These are phyloP conservation scores for Cardamine chenopodiifolia DNA, from an alignment of 345 rosid species.

Conservation along the genomic window DNA sequence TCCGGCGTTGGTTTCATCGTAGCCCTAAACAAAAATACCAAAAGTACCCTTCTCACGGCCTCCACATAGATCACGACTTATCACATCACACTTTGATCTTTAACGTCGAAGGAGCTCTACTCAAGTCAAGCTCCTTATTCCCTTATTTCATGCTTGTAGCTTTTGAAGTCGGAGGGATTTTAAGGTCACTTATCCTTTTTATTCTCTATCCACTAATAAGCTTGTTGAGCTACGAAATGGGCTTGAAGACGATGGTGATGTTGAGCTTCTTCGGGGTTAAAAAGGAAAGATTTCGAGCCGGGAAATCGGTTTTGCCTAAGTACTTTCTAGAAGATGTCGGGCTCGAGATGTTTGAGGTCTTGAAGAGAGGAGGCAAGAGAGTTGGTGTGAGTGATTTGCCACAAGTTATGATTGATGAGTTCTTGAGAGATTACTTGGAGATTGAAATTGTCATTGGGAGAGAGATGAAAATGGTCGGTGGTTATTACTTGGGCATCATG, in stretches of 20 bases:
- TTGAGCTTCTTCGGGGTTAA: constrained; percentile 55
- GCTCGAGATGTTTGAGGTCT: constrained; percentile 49
- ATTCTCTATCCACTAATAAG: constrained; percentile 54
- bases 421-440: constrained; percentile 54
- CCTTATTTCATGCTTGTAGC: constrained; percentile 76
- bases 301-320: constrained; percentile 61
- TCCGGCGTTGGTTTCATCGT: constrained; percentile 42
- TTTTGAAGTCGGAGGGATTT: constrained; percentile 62
- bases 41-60: constrained; percentile 44
- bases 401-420: constrained; percentile 58
- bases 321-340: constrained; percentile 65
- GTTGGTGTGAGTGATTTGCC: constrained; percentile 60
- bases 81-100: constrained; percentile 52
- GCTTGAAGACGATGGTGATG: constrained; percentile 55
- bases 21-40: constrained; percentile 50
- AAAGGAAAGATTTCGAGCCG: constrained; percentile 44
- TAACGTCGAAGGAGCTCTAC: constrained; percentile 54
- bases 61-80: constrained; percentile 46
- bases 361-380: constrained; percentile 49
- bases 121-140: constrained; percentile 53
- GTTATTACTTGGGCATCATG: constrained; percentile 59
- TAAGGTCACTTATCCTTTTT: constrained; percentile 55
- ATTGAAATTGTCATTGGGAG: constrained; percentile 55
- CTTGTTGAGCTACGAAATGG: constrained; percentile 45
- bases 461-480: constrained; percentile 50